Evolutionary conservation across 1,284 basidiomycete species (phyloP).

Genomic region (Thecaphora thlaspeos): DNA sequence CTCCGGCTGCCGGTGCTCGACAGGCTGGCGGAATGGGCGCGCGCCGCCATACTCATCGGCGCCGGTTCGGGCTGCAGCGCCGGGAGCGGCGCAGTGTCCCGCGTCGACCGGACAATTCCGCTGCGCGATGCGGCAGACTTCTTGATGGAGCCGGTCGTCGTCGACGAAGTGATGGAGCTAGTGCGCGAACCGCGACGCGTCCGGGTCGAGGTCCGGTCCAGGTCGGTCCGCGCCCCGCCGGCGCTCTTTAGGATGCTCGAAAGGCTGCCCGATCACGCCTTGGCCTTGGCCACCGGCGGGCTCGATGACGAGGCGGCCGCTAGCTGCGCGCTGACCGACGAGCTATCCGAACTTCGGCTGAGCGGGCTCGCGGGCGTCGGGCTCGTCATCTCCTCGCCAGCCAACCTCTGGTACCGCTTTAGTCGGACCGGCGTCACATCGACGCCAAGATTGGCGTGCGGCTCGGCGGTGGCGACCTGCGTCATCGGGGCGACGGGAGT

Average conservation of each 20-base stretch:
- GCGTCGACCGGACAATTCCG: too few relatives aligned
- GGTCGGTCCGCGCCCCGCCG: slow-evolving; percentile 7
- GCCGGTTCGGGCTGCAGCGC: slow-evolving; percentile 34
- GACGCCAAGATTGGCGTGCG: background rate
- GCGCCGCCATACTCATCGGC: slow-evolving; percentile 25
- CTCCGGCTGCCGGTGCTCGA: slow-evolving; percentile 19
- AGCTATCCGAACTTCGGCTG: background rate
- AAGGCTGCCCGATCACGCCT: slow-evolving; percentile 8
- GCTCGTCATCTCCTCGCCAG: background rate
- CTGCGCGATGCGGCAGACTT: background rate
- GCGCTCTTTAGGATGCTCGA: slow-evolving; percentile 23
- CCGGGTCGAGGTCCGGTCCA: slow-evolving; percentile 2
- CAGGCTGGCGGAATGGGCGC: slow-evolving; percentile 30
- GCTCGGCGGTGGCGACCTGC: background rate
- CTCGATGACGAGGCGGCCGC: slow-evolving; percentile 1
- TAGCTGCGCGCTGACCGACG: background rate
- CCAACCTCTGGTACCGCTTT: background rate
- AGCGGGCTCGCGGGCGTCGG: background rate
- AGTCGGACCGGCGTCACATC: background rate
- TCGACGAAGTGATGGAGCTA: slow-evolving; percentile 2
- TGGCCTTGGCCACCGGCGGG: slow-evolving; percentile 7
- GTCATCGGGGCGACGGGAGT: too few relatives aligned
- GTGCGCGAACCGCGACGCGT: slow-evolving; percentile 2
- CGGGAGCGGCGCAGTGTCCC: slow-evolving; percentile 11
- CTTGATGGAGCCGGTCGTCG: slow-evolving; percentile 1